Evolutionary conservation across 2,329 filamentous ascomycete species (phyloP), one percentile per base, ranked within the genome.

Genomic region (Chaetomium olivaceum): DNA sequence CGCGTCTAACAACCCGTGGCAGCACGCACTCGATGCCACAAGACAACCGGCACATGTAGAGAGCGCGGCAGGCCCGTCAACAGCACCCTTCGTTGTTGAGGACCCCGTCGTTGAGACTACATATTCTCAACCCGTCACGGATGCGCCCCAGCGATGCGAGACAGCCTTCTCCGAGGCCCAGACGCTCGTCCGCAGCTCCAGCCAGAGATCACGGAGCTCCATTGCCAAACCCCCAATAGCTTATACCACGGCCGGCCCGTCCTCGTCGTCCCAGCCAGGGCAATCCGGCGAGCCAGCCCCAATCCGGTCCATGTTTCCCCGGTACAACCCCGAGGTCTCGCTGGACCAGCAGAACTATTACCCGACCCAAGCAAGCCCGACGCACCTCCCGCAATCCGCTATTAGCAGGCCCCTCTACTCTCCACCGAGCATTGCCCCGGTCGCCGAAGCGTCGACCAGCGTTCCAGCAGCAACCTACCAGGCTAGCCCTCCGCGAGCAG

Each of bases 271-370:
- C 2, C 59, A 56, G 8, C 50, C 55, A 8, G 55, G 33, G 71
- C 73, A 48, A 52, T 60, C 43, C 48, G 54, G 21, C 54, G 64
- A 70, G 66, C 78, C 55, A 76, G 81, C 33, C 6, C 79, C 83
- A 0, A 82, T 91, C 71, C 84, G 85, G 36, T 93, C 90, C 27
- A 92, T 93, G 71, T 93, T 93, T 71, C 91, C 91, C 8, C 83
- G 85, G 33, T 93, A 92, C 74, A 88, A 93, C 72, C 88, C 87
- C 3, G 83, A 83, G 1, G 74, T 91, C 27, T 81, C 89, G 5
- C 82, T 92, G 3, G 82, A 87, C 63, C 85, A 87, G 64, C 91
- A 93, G 73, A 78, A 85, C 56, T 93, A 93, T 77, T 89, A 84
- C 58, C 89, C 90, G 2, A 88, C 86, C 0, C 86, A 89, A 73